Base-by-base conservation (phyloP, 2,329 filamentous ascomycete genomes). In the Fusarium coffeatum region DNA sequence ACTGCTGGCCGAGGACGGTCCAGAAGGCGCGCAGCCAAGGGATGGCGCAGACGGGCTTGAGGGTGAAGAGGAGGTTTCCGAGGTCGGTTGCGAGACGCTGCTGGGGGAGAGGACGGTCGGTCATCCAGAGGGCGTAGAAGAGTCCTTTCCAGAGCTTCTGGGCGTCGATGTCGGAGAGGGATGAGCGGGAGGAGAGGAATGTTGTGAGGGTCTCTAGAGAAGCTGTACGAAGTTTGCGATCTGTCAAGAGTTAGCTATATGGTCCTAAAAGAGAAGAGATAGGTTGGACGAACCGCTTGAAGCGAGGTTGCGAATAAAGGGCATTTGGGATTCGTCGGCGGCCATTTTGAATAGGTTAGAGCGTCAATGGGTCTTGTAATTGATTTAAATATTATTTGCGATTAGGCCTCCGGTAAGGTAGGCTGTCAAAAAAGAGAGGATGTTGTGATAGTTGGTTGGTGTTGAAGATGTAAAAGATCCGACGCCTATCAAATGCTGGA, bases 101-200 rank as follows among this genome's bases (percentile, higher is more conserved):
- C 83, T 98, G 95, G 5, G 92, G 90, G n/a, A 90, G 83, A 13
- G 94, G 91, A 49, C 94, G 92, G 84, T 98, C 94, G 80, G 91
- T 93, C 90, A 97, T 96, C 91, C 93, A 98, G 76, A 96, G 88
- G 76, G 91, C 91, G 85, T 94, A 98, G 84, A 96, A 98, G 22
- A 98, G 88, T 8, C 94, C 95, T 78, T 97, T 97, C 93, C 94
- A 97, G 71, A 98, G 87, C 83, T 97, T 97, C 65, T 95, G 85
- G 51, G 93, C 84, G 70, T 97, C 94, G 71, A 92, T 80, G 42
- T 88, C 83, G 20, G 88, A 83, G 66, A 98, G 88, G 56, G 80
- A 75, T 40, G 83, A 79, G 42, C 87, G 86, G 65, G 88, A 85
- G 66, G 88, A 86, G 78, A 98, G 90, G 84, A 93, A 98, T 51